Evolutionary conservation across 306 rosid species (phyloP), one percentile per base, ranked within the genome.

Genomic region (Medicago lupulina): DNA sequence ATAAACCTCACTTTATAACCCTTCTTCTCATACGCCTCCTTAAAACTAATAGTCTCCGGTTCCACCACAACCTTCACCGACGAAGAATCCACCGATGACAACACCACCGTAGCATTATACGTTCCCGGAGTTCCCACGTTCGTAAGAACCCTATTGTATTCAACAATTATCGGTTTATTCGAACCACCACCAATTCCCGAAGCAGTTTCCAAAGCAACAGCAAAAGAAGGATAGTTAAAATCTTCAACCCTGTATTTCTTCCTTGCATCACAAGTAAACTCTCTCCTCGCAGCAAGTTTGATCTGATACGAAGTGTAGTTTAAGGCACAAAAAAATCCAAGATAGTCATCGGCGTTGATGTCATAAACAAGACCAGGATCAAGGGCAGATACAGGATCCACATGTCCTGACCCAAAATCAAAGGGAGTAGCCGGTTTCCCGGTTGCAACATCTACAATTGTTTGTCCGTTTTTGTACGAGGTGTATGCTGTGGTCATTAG

Each of bases 281-380:
- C 86, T 74, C 68, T 84, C 67, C 77, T 85, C 5, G 96, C 67
- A 11, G 82, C 75, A 10, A 67, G 53, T 86, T 90, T 90, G 25
- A 94, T 90, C 71, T 76, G 71, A 36, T 8, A 1, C 0, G 93
- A 62, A 58, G 72, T 79, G 79, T 91, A 94, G 73, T 86, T 83
- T 70, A 88, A 63, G 59, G 96, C 96, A 71, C 98, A 94, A 57
- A 94, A 88, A 80, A 91, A 91, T 28, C 73, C 47, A 0, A 94
- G 60, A 75, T 94, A 94, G 77, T 91, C 97, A 1, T 82, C 88
- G 0, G 86, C 63, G 9, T 67, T 73, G 0, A 83, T 59, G n/a
- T 94, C 96, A n/a, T 94, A 94, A 1, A 94, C 92, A 9, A 94
- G 96, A 38, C 98, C 98, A 16, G 98, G 98, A 79, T 94, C 92